Evolutionary conservation across 148 eudicot genomes (phyloP), one percentile per base, ranked within the genome.

Genomic region (Vaccinium darrowii): DNA sequence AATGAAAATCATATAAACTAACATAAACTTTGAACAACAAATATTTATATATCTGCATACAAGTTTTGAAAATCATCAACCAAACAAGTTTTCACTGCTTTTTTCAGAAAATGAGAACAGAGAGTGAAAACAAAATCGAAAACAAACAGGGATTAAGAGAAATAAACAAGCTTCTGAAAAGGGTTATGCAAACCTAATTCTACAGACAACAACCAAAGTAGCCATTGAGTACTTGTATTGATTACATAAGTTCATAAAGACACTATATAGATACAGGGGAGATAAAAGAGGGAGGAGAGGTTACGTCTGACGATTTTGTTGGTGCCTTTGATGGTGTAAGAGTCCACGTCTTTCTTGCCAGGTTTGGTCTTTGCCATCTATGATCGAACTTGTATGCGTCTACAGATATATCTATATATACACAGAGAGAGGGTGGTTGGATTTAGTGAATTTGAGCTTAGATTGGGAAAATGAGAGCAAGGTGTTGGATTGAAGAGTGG

Each of bases 311-410:
- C 91, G 79, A 87, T 58, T 87, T 89, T 89, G 88, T 89, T 85
- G 76, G 91, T 87, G 79, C 91, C 91, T 81, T 84, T 89, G 87
- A 89, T 87, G 43, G 91, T 63, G 88, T 89, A 89, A 19, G 87
- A 85, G 71, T 89, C 91, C 67, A 89, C 58, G 80, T 89, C 91
- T 76, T 87, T 89, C 75, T 83, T 87, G 30, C 89, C 91, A 33
- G 91, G 91, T 74, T 87, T 89, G 6, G 91, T 89, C 86, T 89
- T 89, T 67, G 91, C 91, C 91, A 89, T 89, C 27, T 21, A 86
- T 15, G 49, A 74, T 80, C 60, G 58, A 74, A 47, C 27, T 69
- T 71, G n/a, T 52, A 72, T 69, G 5, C 13, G 74, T 0, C 5
- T 65, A n/a, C n/a, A 7, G 0, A 4, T 60, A 60, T 60, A 60